Evolutionary conservation across 768 basidiomycete species (phyloP).

Genomic region (Suillus ampliporus): DNA sequence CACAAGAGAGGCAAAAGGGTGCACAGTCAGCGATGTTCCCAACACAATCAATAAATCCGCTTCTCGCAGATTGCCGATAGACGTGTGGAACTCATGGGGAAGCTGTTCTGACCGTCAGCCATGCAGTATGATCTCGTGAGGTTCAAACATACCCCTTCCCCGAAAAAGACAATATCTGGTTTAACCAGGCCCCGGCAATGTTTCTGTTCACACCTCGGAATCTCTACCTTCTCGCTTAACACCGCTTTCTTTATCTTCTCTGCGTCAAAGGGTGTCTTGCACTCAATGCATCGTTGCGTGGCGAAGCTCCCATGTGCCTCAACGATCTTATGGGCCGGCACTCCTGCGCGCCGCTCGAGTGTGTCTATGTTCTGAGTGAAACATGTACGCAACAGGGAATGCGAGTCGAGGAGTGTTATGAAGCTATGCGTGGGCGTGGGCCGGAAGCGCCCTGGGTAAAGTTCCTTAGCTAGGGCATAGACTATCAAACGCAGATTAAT

Average conservation of each 20-base stretch:
- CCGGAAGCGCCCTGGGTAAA: conserved; percentile 89
- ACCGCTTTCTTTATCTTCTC: conserved; percentile 73
- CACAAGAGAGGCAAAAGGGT: conserved; percentile 86
- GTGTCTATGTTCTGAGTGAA: conserved; percentile 96
- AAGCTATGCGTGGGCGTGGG: conserved; percentile 93
- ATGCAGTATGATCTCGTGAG: conserved; percentile 1
- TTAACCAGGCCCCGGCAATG: conserved; percentile 79
- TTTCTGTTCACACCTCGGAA: conserved; percentile 62
- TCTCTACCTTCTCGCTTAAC: conserved; percentile 51
- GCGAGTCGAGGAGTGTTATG: conserved; percentile 77
- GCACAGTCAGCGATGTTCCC: conserved; percentile 87
- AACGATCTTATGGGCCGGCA: conserved; percentile 74
- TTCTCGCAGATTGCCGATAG: conserved; percentile 55
- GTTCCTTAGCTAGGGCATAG: conserved; percentile 90
- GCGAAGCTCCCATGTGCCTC: conserved; percentile 99
- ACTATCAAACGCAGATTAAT: conserved; percentile 47
- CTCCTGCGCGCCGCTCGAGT: conserved; percentile 82
- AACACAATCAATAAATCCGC: conserved; percentile 91
- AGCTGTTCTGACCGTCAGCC: conserved; percentile 52
- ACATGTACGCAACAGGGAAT: conserved; percentile 72
- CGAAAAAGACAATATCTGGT: conserved; percentile 96
- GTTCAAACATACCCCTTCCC: conserved; percentile 64
- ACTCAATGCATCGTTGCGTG: conserved; percentile 80
- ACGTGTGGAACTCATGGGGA: conserved; percentile 67
- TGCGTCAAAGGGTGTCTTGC: conserved; percentile 61